phyloP scores from a whole-genome alignment of 1,284 basidiomycete genomes.

The Grifola frondosa region DNA sequence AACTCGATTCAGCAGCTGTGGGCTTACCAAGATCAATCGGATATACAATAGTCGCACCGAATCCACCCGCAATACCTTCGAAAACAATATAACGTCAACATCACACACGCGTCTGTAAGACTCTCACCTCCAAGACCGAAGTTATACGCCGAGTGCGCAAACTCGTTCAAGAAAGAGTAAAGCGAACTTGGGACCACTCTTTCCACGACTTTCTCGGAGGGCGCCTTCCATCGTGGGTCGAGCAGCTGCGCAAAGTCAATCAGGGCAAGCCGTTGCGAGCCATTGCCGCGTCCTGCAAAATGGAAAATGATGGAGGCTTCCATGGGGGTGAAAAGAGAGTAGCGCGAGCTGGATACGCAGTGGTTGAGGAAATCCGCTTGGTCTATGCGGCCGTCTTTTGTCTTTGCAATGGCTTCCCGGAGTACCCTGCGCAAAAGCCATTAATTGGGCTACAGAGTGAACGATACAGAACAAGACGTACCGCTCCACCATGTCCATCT shows the following conservation, averaged over 20 bases:
- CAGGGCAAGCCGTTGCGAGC: slow-evolving; percentile 69
- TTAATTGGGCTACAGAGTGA: too few relatives aligned
- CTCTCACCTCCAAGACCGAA: slow-evolving; percentile 82
- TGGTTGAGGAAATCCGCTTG: slow-evolving; percentile 81
- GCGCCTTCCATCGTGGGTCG: slow-evolving; percentile 81
- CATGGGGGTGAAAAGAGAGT: slow-evolving; percentile 93
- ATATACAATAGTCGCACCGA: slow-evolving; percentile 92
- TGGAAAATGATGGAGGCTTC: slow-evolving; percentile 95
- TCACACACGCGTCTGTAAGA: slow-evolving; percentile 19
- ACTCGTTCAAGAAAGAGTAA: slow-evolving; percentile 45
- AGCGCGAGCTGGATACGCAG: slow-evolving; percentile 75
- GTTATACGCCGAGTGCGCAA: slow-evolving; percentile 76
- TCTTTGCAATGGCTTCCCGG: slow-evolving; percentile 84
- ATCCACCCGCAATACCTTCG: slow-evolving; percentile 82
- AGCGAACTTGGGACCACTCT: slow-evolving; percentile 29
- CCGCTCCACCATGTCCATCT: slow-evolving; percentile 96
- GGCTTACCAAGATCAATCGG: slow-evolving; percentile 87
- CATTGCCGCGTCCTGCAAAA: slow-evolving; percentile 82
- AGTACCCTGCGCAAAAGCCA: slow-evolving; percentile 53
- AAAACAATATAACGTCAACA: slow-evolving; percentile 3
- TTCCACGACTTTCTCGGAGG: slow-evolving; percentile 49
- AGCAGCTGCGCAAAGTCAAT: slow-evolving; percentile 88
- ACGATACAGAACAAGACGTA: slow-evolving; percentile 31
- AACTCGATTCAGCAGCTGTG: background rate
- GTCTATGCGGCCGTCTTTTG: slow-evolving; percentile 90